Evolutionary conservation across 345 rosid species (phyloP).

Genomic region (Melaleuca alternifolia): DNA sequence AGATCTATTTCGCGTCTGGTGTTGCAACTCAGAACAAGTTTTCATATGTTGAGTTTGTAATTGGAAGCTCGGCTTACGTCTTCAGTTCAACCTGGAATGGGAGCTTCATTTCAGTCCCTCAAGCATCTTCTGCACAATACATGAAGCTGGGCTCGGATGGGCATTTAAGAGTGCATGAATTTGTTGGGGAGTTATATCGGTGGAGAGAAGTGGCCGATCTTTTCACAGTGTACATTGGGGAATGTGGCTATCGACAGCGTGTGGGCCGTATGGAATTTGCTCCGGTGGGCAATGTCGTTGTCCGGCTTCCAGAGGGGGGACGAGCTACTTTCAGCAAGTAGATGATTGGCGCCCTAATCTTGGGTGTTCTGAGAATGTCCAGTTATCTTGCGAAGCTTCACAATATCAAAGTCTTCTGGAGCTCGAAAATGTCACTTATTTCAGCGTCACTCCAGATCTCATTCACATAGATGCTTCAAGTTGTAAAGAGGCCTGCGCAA

Average conservation of each 20-base stretch:
- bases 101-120: not conserved
- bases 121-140: not conserved
- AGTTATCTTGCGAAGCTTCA: not conserved
- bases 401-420: not conserved
- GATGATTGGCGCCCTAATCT: not conserved
- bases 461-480: not conserved
- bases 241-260: not conserved
- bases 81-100: not conserved
- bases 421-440: not conserved
- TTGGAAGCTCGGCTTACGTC: not conserved
- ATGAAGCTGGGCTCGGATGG: constrained; percentile 12
- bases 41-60: not conserved
- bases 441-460: not conserved
- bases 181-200: not conserved
- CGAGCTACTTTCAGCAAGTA: not conserved
- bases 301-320: not conserved
- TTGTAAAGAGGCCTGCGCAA: constrained; percentile 3
- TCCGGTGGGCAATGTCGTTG: not conserved
- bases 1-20: not conserved
- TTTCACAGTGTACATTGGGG: not conserved
- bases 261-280: not conserved
- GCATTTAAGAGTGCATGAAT: constrained; percentile 4
- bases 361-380: not conserved
- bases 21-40: not conserved
- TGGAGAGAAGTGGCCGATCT: not conserved